Percentiles rank a stretch among this genome's conserved stretches.
Conservation (phyloP, 495 filamentous ascomycete species). For the Aspergillus cavernicola region DNA sequence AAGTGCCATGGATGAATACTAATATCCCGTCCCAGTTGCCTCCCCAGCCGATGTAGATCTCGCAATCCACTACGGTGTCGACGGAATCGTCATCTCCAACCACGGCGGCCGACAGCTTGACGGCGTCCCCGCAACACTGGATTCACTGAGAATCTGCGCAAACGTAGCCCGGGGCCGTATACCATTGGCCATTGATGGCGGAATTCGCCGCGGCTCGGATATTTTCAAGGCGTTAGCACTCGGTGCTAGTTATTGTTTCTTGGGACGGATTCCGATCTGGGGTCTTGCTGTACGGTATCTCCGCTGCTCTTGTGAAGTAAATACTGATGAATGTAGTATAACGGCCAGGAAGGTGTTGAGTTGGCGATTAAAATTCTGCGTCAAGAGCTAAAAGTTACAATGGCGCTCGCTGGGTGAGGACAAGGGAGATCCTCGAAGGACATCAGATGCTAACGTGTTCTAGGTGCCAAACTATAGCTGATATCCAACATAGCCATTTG, state of each 20-base stretch:
- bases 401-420: slow-evolving; percentile 34
- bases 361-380: slow-evolving; percentile 34
- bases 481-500: slow-evolving; percentile 31
- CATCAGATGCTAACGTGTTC: too few relatives aligned
- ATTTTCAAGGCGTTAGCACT: slow-evolving; percentile 92
- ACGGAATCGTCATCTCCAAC: slow-evolving; percentile 52
- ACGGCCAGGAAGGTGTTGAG: slow-evolving; percentile 38
- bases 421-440: background rate
- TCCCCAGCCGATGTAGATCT: slow-evolving; percentile 47
- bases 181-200: slow-evolving; percentile 83
- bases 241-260: slow-evolving; percentile 77
- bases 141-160: slow-evolving; percentile 84
- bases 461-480: slow-evolving; percentile 26
- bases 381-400: slow-evolving; percentile 36
- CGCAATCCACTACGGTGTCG: slow-evolving; percentile 45
- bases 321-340: slow-evolving; percentile 27
- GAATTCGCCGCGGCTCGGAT: slow-evolving; percentile 81
- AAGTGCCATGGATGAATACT: too few relatives aligned
- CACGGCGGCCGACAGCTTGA: too few relatives aligned
- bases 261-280: slow-evolving; percentile 81
- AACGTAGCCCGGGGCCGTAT: slow-evolving; percentile 74
- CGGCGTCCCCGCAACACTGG: slow-evolving; percentile 68
- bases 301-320: background rate
- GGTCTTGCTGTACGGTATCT: slow-evolving; percentile 45
- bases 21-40: slow-evolving; percentile 50